These are phyloP conservation scores for Leccinum pellstonianum DNA, from an alignment of 768 basidiomycete species.

Conservation along the genomic window DNA sequence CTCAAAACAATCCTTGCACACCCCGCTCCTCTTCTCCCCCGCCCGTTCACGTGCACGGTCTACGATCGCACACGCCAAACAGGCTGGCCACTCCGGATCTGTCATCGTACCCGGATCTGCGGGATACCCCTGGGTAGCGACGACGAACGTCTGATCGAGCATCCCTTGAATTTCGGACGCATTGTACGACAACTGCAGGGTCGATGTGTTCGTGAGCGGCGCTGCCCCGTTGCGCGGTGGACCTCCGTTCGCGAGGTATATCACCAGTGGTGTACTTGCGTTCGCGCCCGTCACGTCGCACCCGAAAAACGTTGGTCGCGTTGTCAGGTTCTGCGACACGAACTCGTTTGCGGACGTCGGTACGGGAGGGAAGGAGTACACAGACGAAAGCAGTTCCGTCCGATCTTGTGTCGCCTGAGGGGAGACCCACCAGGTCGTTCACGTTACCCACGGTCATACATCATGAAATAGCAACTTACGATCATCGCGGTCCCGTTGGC, in stretches of 20 bases:
- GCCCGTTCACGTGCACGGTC: constrained; percentile 41
- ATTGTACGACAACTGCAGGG: constrained; percentile 38
- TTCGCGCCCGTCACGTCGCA: constrained; percentile 33
- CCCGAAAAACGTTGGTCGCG: constrained; percentile 47
- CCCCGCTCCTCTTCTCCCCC: constrained; percentile 28
- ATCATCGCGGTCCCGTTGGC: constrained; percentile 28
- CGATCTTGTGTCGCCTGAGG: constrained; percentile 38
- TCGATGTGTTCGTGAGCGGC: constrained; percentile 44
- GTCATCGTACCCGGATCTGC: constrained; percentile 24
- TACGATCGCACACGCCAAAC: constrained; percentile 51
- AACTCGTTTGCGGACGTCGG: constrained; percentile 31
- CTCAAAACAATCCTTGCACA: constrained; percentile 31
- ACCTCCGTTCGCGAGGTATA: constrained; percentile 60
- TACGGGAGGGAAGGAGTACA: constrained; percentile 35
- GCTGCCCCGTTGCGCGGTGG: constrained; percentile 38
- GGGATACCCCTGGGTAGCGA: constrained; percentile 44
- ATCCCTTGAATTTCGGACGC: constrained; percentile 40
- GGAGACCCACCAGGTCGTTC: neutral
- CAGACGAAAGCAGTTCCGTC: constrained; percentile 32
- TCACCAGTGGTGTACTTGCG: constrained; percentile 40
- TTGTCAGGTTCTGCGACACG: constrained; percentile 35
- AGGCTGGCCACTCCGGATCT: constrained; percentile 46
- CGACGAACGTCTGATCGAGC: constrained; percentile 44
- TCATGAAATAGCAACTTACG: constrained; percentile 11
- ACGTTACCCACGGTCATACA: neutral